phyloP scores from a whole-genome alignment of 768 basidiomycete species.

The Rubroboletus satanas region DNA sequence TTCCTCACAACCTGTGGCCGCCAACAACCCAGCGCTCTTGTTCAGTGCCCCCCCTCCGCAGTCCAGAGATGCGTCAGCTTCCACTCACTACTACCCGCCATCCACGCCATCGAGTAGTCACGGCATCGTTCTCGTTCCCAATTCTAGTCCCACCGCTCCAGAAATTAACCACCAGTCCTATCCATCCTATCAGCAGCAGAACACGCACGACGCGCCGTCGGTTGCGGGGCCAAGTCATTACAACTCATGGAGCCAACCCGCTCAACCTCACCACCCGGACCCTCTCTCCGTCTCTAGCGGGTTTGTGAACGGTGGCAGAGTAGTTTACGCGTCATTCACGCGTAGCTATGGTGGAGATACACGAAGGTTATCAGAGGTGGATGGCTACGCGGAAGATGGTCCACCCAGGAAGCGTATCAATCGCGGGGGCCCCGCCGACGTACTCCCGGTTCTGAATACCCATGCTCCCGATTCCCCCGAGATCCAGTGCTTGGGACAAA shows the following conservation, averaged over 20 bases:
- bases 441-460: slow-evolving; percentile 21
- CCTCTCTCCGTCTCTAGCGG: slow-evolving; percentile 58
- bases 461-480: slow-evolving; percentile 53
- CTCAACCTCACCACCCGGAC: slow-evolving; percentile 39
- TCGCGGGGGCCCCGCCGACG: slow-evolving; percentile 42
- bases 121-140: slow-evolving; percentile 68
- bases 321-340: slow-evolving; percentile 52
- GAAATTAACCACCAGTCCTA: slow-evolving; percentile 39
- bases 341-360: slow-evolving; percentile 37
- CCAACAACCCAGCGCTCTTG: slow-evolving; percentile 53
- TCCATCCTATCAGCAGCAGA: slow-evolving; percentile 37
- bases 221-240: slow-evolving; percentile 37
- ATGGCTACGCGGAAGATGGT: slow-evolving; percentile 46
- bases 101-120: slow-evolving; percentile 40
- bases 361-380: slow-evolving; percentile 37
- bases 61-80: slow-evolving; percentile 71
- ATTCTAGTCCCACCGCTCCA: slow-evolving; percentile 59
- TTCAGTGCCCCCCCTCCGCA: slow-evolving; percentile 49
- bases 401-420: slow-evolving; percentile 72
- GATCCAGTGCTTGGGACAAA: slow-evolving; percentile 49
- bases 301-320: slow-evolving; percentile 42
- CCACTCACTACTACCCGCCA: slow-evolving; percentile 57
- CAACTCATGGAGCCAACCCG: slow-evolving; percentile 37
- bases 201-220: slow-evolving; percentile 41
- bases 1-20: slow-evolving; percentile 51